A percentile compares a stretch with the other conserved stretches of the same genome.
Conservation (phyloP, 164 flowering plant genomes). For the Malania oleifera region DNA sequence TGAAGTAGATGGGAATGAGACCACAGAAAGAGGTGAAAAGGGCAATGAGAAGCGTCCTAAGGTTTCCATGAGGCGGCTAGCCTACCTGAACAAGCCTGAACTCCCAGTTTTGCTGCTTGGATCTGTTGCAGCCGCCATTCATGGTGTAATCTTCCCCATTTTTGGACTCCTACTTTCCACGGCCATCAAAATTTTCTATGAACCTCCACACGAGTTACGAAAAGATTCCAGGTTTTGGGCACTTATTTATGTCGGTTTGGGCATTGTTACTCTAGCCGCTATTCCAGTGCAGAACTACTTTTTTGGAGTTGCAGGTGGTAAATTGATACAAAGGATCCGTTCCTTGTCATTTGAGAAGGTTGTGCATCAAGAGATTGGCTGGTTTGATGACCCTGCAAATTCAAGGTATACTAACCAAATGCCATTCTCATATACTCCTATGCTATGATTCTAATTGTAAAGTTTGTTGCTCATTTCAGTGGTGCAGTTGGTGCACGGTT, state of each 20-base stretch:
- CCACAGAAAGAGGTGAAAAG: background rate
- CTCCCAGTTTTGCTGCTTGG: background rate
- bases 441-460: background rate
- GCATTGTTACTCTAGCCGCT: background rate
- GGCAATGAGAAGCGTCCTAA: background rate
- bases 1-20: background rate
- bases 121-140: slow-evolving; percentile 4
- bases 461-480: slow-evolving; percentile 22
- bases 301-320: slow-evolving; percentile 4
- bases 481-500: slow-evolving; percentile 57
- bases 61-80: slow-evolving; percentile 1
- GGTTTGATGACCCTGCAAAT: slow-evolving; percentile 3
- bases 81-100: slow-evolving; percentile 3
- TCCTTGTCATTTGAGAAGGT: background rate
- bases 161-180: slow-evolving; percentile 4
- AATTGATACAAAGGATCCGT: slow-evolving; percentile 6
- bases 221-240: slow-evolving; percentile 5
- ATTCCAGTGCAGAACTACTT: slow-evolving; percentile 5
- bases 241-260: slow-evolving; percentile 1
- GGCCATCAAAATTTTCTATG: slow-evolving; percentile 4
- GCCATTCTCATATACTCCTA: background rate
- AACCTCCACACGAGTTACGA: background rate
- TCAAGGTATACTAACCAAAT: no score
- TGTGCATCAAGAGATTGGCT: slow-evolving; percentile 6
- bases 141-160: background rate